Percentiles rank a stretch among this genome's conserved stretches.
Conservation (phyloP, 116 monocot genomes). For the Cymodocea nodosa region DNA sequence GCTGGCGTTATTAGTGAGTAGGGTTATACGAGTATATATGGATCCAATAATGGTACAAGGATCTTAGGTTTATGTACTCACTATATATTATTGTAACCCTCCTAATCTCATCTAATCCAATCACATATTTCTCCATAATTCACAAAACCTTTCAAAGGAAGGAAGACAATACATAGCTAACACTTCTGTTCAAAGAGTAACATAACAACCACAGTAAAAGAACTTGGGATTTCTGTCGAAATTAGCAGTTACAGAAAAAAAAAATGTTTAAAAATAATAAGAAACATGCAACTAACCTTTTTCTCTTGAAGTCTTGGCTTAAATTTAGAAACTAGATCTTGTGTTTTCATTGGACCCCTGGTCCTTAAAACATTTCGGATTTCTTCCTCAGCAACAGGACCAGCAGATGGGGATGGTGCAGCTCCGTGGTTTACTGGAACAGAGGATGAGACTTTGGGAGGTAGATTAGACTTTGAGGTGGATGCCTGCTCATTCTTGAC, state of each 20-base stretch:
- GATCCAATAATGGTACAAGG: too few relatives aligned
- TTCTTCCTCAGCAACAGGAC: conserved; percentile 90
- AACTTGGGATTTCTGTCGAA: not conserved
- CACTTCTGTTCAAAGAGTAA: too few relatives aligned
- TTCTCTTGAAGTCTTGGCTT: conserved; percentile 58
- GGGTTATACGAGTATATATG: too few relatives aligned
- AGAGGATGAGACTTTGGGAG: conserved; percentile 25
- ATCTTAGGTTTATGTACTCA: too few relatives aligned
- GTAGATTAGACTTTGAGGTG: conserved; percentile 19
- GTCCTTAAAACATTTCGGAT: conserved; percentile 61
- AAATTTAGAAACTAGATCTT: conserved; percentile 76
- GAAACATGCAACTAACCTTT: conserved; percentile 26
- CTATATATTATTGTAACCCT: too few relatives aligned
- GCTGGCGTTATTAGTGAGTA: too few relatives aligned
- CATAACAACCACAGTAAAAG: not conserved
- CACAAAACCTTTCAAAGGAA: too few relatives aligned
- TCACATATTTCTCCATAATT: too few relatives aligned
- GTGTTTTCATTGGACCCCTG: conserved; percentile 70
- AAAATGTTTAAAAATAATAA: conserved; percentile 4
- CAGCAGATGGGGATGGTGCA: conserved; percentile 18
- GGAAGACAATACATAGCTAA: too few relatives aligned
- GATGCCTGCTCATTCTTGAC: conserved; percentile 45
- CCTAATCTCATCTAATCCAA: too few relatives aligned
- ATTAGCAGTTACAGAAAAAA: not conserved
- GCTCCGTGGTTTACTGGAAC: conserved; percentile 15